A percentile compares a stretch with the other conserved stretches of the same genome.
Evolutionary conservation across 345 rosid genomes (phyloP).

Genomic region (Passiflora organensis): DNA sequence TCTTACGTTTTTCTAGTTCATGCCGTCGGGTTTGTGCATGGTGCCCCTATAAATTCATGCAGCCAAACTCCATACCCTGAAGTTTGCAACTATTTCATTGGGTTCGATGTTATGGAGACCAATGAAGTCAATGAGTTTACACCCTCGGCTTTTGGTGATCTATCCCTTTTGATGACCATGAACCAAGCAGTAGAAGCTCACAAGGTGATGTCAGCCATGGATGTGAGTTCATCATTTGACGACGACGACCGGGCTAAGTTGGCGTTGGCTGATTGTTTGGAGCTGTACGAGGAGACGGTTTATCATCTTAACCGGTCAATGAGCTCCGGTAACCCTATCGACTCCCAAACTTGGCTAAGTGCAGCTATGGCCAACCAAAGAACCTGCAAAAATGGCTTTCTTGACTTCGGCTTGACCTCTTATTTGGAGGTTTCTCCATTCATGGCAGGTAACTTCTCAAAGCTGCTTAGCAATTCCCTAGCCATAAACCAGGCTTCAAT

Average conservation of each 20-base stretch:
- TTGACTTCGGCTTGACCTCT: constrained; percentile 44
- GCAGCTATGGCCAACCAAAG: constrained; percentile 66
- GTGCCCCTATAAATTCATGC: constrained; percentile 40
- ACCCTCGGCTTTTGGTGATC: constrained; percentile 34
- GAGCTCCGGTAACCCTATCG: constrained; percentile 32
- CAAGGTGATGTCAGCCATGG: constrained; percentile 35
- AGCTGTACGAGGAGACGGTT: constrained; percentile 54
- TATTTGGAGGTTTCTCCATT: constrained; percentile 34
- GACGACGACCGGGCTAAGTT: constrained; percentile 33
- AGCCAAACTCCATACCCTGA: constrained; percentile 53
- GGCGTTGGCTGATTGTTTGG: constrained; percentile 66
- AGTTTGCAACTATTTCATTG: constrained; percentile 40
- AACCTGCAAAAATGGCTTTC: constrained; percentile 69
- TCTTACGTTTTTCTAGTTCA: constrained; percentile 15
- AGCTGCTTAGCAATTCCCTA: constrained; percentile 65
- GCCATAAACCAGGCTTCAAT: constrained; percentile 43
- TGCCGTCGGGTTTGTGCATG: constrained; percentile 16
- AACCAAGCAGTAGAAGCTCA: constrained; percentile 53
- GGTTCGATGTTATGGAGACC: constrained; percentile 4
- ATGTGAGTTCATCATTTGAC: constrained; percentile 35
- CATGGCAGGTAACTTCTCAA: constrained; percentile 46
- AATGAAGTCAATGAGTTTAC: constrained; percentile 11
- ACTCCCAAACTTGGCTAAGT: constrained; percentile 69
- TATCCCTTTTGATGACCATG: constrained; percentile 40
- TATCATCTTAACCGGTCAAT: constrained; percentile 47